Percentiles rank a stretch among this genome's conserved stretches.
phyloP scores from a whole-genome alignment of 768 basidiomycete species.

The Boletus reticulatus region DNA sequence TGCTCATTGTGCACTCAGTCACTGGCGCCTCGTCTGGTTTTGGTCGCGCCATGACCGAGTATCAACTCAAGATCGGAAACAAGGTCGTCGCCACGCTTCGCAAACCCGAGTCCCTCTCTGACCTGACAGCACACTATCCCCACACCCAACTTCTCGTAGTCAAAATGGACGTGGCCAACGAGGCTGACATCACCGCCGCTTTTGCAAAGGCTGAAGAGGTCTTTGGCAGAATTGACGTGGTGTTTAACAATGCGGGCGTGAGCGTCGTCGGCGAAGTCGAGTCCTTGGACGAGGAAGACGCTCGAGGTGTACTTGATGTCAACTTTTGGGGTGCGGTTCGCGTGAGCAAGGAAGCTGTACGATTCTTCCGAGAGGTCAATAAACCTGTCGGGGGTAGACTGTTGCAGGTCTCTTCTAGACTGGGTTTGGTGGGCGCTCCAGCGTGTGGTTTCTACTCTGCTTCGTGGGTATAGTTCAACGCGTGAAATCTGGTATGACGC shows the following conservation, averaged over 20 bases:
- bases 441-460: conserved; percentile 24
- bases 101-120: conserved; percentile 32
- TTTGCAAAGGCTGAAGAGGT: conserved; percentile 23
- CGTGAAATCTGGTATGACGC: background rate
- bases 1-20: conserved; percentile 4
- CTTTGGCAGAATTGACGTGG: conserved; percentile 37
- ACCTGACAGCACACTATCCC: conserved; percentile 24
- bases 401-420: conserved; percentile 37
- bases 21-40: conserved; percentile 41
- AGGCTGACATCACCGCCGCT: conserved; percentile 21
- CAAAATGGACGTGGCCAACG: conserved; percentile 33
- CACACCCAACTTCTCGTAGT: conserved; percentile 28
- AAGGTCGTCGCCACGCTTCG: conserved; percentile 44
- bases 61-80: conserved; percentile 34
- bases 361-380: conserved; percentile 38
- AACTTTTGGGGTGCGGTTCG: conserved; percentile 35
- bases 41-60: conserved; percentile 34
- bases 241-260: conserved; percentile 36
- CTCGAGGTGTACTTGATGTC: conserved; percentile 36
- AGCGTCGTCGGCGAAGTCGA: conserved; percentile 36
- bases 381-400: conserved; percentile 38
- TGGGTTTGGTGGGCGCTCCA: conserved; percentile 26
- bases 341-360: conserved; percentile 30
- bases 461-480: conserved; percentile 14
- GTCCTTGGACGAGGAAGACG: conserved; percentile 27